These are phyloP conservation scores for Cladosporium oxysporum DNA, from an alignment of 2,329 filamentous ascomycete species.

Conservation along the genomic window DNA sequence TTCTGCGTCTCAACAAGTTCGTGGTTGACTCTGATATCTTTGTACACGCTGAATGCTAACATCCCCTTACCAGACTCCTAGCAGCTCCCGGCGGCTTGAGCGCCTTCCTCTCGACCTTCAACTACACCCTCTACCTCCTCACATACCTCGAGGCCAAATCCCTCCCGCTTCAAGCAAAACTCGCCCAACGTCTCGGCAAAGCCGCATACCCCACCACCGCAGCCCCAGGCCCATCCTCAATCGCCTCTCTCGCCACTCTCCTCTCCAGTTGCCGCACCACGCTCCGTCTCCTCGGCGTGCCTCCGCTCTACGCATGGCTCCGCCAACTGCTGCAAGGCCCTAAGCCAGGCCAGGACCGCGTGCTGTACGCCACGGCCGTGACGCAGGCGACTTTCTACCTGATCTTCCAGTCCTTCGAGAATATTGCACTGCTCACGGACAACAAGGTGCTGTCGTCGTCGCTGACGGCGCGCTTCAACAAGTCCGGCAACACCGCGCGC, in stretches of 20 bases:
- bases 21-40: not conserved
- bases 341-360: conserved; percentile 44
- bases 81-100: conserved; percentile 47
- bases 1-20: conserved; percentile 50
- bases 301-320: conserved; percentile 49
- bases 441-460: conserved; percentile 40
- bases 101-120: conserved; percentile 49
- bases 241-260: conserved; percentile 41
- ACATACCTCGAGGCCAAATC: conserved; percentile 46
- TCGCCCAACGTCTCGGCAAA: conserved; percentile 38
- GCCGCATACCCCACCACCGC: conserved; percentile 29
- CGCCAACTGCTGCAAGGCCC: conserved; percentile 44
- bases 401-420: conserved; percentile 47
- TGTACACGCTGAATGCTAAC: conserved; percentile 20
- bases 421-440: conserved; percentile 46
- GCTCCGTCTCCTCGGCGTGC: conserved; percentile 46
- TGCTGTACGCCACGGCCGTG: conserved; percentile 45
- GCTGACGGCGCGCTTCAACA: conserved; percentile 39
- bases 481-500: conserved; percentile 37
- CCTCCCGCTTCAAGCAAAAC: conserved; percentile 37
- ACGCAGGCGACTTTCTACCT: conserved; percentile 47
- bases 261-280: conserved; percentile 47
- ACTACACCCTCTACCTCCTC: conserved; percentile 50
- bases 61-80: conserved; percentile 39
- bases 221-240: conserved; percentile 30